Base-by-base conservation (phyloP, 2,329 filamentous ascomycete species). In the Macrophomina pseudophaseolina region DNA sequence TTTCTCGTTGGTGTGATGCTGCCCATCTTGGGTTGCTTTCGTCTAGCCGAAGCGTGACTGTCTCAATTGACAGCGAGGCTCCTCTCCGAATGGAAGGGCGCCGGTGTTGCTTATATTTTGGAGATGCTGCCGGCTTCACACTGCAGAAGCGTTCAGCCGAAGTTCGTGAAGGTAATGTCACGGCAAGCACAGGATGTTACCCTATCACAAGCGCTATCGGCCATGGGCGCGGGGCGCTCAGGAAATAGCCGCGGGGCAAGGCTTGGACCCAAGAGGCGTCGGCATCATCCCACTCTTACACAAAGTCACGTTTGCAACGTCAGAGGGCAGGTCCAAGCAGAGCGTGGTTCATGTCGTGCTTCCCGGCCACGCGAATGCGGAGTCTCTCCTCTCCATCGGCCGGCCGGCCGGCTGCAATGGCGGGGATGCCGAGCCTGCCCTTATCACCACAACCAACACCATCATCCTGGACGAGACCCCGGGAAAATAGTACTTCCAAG, bases 1-100 rank as follows among this genome's bases (percentile, higher is more conserved):
- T 73, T 72, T 65, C 40, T 54, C 3, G 46, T 38, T 9, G 48
- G 54, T 30, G 44, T 30, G 32, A 33, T 44, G 64, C 52, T 60
- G 32, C 64, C 64, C 52, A 59, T 66, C 7, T 40, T 66, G 40
- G 9, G 7, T 16, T n/a, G 32, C 14, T 14, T n/a, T 9, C 38
- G n/a, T 23, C n/a, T n/a, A 49, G 14, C 23, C 16, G 23, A 23
- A 23, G 23, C 23, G 23, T 23, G 23, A 3, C 23, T 2, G 23
- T 23, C 23, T 23, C 23, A 23, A 2, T 23, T 23, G 23, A 3
- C 23, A 23, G 23, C 23, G 23, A 23, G 3, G 23, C 23, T 23
- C 38, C 3, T 14, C 14, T 35, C 14, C n/a, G 14, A 16, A 40
- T 18, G 3, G 4, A 33, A 18, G 14, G n/a, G 54, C 18, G 12